Percentiles rank a stretch among this genome's conserved stretches.
Conservation (phyloP, 768 basidiomycete genomes). For the Amanita jacksonii region DNA sequence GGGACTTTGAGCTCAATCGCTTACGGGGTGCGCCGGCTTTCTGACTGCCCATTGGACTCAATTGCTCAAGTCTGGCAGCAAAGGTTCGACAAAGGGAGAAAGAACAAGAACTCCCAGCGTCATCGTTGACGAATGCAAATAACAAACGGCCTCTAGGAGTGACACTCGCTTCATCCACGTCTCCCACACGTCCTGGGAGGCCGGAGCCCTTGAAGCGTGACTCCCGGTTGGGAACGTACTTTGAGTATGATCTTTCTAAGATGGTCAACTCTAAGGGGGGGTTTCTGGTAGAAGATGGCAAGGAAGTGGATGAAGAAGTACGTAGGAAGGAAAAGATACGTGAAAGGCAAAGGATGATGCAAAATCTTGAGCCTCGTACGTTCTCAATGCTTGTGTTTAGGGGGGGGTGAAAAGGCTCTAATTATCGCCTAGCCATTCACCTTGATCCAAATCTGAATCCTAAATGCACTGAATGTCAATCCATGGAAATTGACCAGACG, state of each 20-base stretch:
- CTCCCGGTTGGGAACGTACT: conserved; percentile 80
- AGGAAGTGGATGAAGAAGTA: conserved; percentile 68
- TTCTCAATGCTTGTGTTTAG: not conserved
- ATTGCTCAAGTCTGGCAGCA: conserved; percentile 31
- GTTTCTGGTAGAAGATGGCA: conserved; percentile 86
- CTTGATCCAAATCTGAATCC: conserved; percentile 70
- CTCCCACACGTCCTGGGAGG: conserved; percentile 48
- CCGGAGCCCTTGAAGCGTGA: conserved; percentile 56
- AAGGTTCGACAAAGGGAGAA: conserved; percentile 66
- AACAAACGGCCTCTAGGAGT: conserved; percentile 65
- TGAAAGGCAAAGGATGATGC: conserved; percentile 67
- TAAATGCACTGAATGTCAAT: conserved; percentile 77
- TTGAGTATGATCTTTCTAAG: conserved; percentile 95
- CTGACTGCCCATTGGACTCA: not conserved
- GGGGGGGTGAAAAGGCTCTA: not conserved
- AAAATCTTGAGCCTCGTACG: conserved; percentile 70
- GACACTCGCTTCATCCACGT: conserved; percentile 45
- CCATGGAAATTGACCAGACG: conserved; percentile 81
- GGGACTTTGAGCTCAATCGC: conserved; percentile 69
- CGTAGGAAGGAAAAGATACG: conserved; percentile 72
- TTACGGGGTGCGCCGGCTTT: conserved; percentile 65
- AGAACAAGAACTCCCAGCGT: conserved; percentile 43
- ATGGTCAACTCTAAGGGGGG: conserved; percentile 97
- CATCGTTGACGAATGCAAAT: conserved; percentile 47
- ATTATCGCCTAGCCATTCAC: conserved; percentile 50